Evolutionary conservation across 140 eudicot species (phyloP).

Genomic region (Cichorium intybus): DNA sequence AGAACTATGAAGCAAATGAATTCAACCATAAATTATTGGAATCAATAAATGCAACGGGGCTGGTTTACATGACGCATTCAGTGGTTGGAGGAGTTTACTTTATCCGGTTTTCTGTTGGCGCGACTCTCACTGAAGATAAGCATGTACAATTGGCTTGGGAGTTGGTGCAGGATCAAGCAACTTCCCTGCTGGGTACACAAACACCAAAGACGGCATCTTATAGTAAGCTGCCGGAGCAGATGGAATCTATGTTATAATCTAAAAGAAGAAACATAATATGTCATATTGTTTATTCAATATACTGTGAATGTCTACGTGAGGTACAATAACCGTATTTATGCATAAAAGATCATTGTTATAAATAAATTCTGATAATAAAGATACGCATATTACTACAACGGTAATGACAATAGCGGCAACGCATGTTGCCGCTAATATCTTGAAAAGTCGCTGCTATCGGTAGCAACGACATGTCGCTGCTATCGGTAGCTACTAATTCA

Average conservation of each 20-base stretch:
- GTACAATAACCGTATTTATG: neutral
- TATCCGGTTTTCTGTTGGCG: slow-evolving; percentile 33
- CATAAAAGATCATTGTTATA: neutral
- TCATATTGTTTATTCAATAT: no score
- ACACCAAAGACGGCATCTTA: neutral
- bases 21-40: slow-evolving; percentile 31
- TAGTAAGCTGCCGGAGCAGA: neutral
- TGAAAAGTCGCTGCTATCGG: no score
- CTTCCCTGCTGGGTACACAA: slow-evolving; percentile 23
- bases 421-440: no score
- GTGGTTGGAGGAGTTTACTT: slow-evolving; percentile 31
- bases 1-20: neutral
- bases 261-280: neutral
- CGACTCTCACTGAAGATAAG: slow-evolving; percentile 21
- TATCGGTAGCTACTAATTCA: no score
- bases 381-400: neutral
- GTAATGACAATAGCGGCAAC: no score
- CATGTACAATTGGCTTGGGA: slow-evolving; percentile 34
- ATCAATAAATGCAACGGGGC: slow-evolving; percentile 28
- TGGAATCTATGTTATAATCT: neutral
- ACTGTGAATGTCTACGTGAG: neutral
- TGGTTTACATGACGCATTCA: slow-evolving; percentile 34
- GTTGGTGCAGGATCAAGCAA: slow-evolving; percentile 26
- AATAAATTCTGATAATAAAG: neutral
- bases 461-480: no score